Base-by-base conservation (phyloP, 495 filamentous ascomycete species). In the Lasiosphaeris hirsuta region DNA sequence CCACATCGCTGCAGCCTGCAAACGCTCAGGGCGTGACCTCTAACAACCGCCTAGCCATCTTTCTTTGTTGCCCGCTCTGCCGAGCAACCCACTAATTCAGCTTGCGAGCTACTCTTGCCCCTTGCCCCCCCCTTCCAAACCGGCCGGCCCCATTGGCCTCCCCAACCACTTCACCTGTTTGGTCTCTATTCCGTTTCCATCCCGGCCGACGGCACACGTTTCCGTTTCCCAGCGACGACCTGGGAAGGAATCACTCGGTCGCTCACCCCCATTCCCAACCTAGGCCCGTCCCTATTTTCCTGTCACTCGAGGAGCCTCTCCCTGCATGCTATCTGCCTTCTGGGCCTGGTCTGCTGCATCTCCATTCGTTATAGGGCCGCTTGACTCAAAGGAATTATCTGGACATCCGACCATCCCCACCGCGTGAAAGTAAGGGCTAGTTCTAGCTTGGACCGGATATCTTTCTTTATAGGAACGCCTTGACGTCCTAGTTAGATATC, bases 11-110 rank as follows among this genome's bases (percentile, higher is more conserved):
- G 54, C 33, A 55, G 40, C 33, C 56, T 36, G 47, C 53, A 58
- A 65, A 61, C 63, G 53, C 57, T 40, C 40, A 39, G 46, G 51
- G 43, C 47, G 36, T 54, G 40, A 34, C 43, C 60, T 59, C 56
- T 49, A 43, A 61, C 66, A 55, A 23, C 39, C 48, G 40, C 39
- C 8, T 8, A n/a, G 18, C 23, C 40, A 36, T n/a, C 56, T 48
- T 64, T 52, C 68, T 67, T 69, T 67, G 63, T 70, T 57, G 49
- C 34, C 43, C 36, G n/a, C 14, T 56, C 36, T 47, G 47, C 51
- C 44, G 37, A 36, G 33, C 54, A 46, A 41, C 43, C 59, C 60
- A 48, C 57, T 50, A 62, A 63, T 59, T 55, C 58, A 30, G 51
- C 43, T 45, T 40, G 39, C 53, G 52, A 48, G n/a, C 41, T 45